Percentiles rank a stretch among this genome's conserved stretches.
phyloP scores from a whole-genome alignment of 805 yeast species.

The Ogataea pignaliae region DNA sequence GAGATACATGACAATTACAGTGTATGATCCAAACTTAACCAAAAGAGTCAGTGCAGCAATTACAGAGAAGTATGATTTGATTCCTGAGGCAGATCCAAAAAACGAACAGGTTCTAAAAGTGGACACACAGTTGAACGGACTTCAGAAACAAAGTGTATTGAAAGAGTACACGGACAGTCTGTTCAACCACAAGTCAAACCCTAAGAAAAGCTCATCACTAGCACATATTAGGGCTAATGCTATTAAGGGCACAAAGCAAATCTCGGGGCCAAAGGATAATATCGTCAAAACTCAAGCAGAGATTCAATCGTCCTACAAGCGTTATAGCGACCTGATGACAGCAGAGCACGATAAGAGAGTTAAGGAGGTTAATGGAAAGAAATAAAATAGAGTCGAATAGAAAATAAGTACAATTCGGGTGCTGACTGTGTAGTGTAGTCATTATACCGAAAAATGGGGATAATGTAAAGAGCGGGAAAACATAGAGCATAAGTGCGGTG shows the following conservation, averaged over 20 bases:
- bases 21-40: constrained; percentile 75
- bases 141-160: constrained; percentile 48
- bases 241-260: constrained; percentile 33
- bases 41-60: constrained; percentile 70
- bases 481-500: no score
- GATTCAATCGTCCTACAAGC: not conserved
- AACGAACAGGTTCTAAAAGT: constrained; percentile 72
- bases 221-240: constrained; percentile 55
- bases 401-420: no score
- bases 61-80: constrained; percentile 64
- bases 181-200: constrained; percentile 57
- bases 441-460: no score
- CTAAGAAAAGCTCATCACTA: constrained; percentile 43
- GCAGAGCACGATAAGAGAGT: no score
- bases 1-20: constrained; percentile 68
- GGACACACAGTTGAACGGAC: constrained; percentile 66
- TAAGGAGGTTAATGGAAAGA: no score
- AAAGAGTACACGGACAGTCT: constrained; percentile 61
- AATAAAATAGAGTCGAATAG: no score
- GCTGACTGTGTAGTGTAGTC: no score
- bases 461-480: no score
- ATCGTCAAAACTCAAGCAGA: not conserved
- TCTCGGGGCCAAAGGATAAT: not conserved
- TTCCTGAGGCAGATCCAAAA: constrained; percentile 71
- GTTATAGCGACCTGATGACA: no score